Evolutionary conservation across 1,139 yeast species (phyloP).

Genomic region (Eremothecium cymbalariae): DNA sequence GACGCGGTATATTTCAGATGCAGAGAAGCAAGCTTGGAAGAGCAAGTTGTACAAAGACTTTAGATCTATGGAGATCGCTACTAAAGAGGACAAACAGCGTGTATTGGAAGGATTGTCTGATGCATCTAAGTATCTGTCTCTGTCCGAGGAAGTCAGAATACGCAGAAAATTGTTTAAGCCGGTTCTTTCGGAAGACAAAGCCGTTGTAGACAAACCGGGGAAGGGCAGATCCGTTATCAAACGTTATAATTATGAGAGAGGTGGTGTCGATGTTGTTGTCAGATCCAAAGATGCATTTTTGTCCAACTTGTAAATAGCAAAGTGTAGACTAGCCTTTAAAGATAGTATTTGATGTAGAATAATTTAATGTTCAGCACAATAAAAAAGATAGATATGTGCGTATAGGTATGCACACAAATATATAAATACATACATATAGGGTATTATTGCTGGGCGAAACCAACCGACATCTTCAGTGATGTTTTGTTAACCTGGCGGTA

Average conservation of each 20-base stretch:
- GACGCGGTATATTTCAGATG: conserved; percentile 32
- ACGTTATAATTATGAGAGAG: conserved; percentile 44
- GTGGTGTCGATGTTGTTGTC: conserved; percentile 37
- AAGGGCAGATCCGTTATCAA: conserved; percentile 35
- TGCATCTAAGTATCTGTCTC: conserved; percentile 34
- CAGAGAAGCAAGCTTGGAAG: conserved; percentile 33
- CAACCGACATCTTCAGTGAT: too few relatives aligned
- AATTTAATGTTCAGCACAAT: neutral
- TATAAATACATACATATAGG: neutral
- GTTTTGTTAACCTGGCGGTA: conserved; percentile 79
- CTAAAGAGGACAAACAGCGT: conserved; percentile 31
- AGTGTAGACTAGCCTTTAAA: conserved; percentile 1
- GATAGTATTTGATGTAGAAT: conserved; percentile 4
- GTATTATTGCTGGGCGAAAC: too few relatives aligned
- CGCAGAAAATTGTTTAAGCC: conserved; percentile 38
- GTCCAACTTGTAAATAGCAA: conserved; percentile 15
- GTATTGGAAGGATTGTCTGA: conserved; percentile 32
- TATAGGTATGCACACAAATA: neutral
- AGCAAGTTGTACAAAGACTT: conserved; percentile 29
- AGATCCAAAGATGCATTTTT: conserved; percentile 35
- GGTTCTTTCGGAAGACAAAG: conserved; percentile 32
- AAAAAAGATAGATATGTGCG: conserved; percentile 1
- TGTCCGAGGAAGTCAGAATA: conserved; percentile 36
- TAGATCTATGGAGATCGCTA: conserved; percentile 18
- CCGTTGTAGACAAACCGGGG: conserved; percentile 25